Evolutionary conservation across 2,329 filamentous ascomycete genomes (phyloP), one percentile per base, ranked within the genome.

Genomic region (Talaromyces amestolkiae): DNA sequence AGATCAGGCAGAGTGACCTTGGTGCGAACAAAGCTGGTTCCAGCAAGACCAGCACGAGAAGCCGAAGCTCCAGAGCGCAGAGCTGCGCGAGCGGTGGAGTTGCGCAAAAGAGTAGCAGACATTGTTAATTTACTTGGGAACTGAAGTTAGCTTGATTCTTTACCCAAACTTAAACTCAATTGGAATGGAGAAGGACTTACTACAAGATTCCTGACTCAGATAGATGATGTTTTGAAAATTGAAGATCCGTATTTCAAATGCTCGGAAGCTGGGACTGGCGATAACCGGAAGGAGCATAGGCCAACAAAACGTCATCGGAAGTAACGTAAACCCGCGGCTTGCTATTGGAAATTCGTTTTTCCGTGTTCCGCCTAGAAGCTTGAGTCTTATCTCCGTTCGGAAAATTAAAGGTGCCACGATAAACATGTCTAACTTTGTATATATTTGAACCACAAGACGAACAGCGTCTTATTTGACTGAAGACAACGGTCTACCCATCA

Each of bases 1-100:
- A 98, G 89, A 75, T 97, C 93, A 69, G 95, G 95, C 49, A 99
- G 90, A 49, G 93, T 97, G 61, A 91, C 94, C 85, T 97, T 97
- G 81, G 87, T 88, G 74, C 93, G 89, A 72, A 89, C 85, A 75
- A 96, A 96, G 76, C 86, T 90, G 72, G 89, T 89, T 79, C 87
- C 87, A 70, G 89, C 87, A 75, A 91, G 82, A 66, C 85, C 83
- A 74, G 89, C 86, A 53, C 70, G 72, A 70, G 76, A 72, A 70
- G 77, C 71, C 67, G 78, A 83, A 74, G 87, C 86, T 73, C 85
- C 82, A 70, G 89, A 86, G 74, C 91, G 87, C 68, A 94, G 84
- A 73, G 89, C 89, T 70, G 89, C 86, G 79, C 92, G 91, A 72
- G 88, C 83, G 72, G 87, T 85, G 69, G 86, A 85, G 70, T 87